Evolutionary conservation across 208 protist species (phyloP).

Genomic region (Kentomonas sorsogonicus): DNA sequence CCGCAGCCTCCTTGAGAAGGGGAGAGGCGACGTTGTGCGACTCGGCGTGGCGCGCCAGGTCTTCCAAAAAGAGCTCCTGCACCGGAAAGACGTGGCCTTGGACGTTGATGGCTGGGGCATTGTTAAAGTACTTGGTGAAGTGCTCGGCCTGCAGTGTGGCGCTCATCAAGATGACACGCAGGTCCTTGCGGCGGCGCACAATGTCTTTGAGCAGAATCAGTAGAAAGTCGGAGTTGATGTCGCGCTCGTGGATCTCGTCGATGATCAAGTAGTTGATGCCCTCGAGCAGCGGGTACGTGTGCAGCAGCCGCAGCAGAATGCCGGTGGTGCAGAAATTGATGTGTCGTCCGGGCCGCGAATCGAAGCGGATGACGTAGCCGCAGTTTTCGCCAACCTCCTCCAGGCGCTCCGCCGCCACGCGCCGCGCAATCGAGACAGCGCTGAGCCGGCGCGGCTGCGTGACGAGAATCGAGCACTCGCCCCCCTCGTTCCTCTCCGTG

Average conservation of each 20-base stretch:
- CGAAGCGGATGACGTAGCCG: conserved; percentile 98
- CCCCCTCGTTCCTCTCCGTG: conserved; percentile 53
- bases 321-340: conserved; percentile 99
- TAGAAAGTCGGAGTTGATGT: conserved; percentile 98
- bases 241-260: conserved; percentile 99
- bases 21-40: conserved; percentile 72
- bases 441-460: conserved; percentile 98
- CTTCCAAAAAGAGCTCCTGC: conserved; percentile 78
- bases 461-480: conserved; percentile 78
- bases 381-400: conserved; percentile 94
- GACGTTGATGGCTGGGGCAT: conserved; percentile 78
- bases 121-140: conserved; percentile 81
- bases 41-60: conserved; percentile 57
- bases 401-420: conserved; percentile 97
- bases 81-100: conserved; percentile 82
- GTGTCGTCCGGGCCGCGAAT: conserved; percentile 85
- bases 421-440: conserved; percentile 97
- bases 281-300: conserved; percentile 71
- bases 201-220: conserved; percentile 96
- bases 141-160: conserved; percentile 88
- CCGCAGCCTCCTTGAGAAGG: conserved; percentile 57
- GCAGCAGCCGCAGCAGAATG: conserved; percentile 96
- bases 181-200: conserved; percentile 61
- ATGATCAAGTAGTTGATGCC: conserved; percentile 97
- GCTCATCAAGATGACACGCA: conserved; percentile 97